phyloP scores from a whole-genome alignment of 805 yeast genomes.

The Suhomyces pyralidae region DNA sequence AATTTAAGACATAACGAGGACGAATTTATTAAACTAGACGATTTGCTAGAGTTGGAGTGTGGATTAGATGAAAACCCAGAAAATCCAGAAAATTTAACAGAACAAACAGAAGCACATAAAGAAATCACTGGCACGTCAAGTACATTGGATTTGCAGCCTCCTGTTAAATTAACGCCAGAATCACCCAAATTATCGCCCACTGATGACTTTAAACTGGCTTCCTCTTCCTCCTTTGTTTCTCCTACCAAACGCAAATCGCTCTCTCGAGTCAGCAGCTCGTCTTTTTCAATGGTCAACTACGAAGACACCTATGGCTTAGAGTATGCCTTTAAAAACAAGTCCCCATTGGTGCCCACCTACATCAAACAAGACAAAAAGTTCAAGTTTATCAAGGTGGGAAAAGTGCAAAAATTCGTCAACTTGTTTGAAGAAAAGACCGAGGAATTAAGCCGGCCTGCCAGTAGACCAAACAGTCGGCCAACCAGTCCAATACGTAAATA shows the following conservation, averaged over 20 bases:
- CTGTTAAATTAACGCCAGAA: neutral
- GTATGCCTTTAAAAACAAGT: conserved; percentile 28
- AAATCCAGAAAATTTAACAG: neutral
- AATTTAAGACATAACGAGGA: conserved; percentile 31
- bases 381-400: conserved; percentile 44
- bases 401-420: conserved; percentile 44
- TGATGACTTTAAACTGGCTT: neutral
- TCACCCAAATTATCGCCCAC: neutral
- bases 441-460: neutral
- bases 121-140: neutral
- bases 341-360: conserved; percentile 31
- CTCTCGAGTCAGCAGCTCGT: conserved; percentile 16
- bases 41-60: conserved; percentile 9
- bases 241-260: conserved; percentile 13
- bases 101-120: neutral
- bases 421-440: conserved; percentile 37
- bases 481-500: conserved; percentile 2
- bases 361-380: conserved; percentile 42
- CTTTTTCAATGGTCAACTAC: conserved; percentile 23
- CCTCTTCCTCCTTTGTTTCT: conserved; percentile 13
- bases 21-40: conserved; percentile 8
- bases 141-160: neutral
- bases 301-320: conserved; percentile 29
- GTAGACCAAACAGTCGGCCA: conserved; percentile 1
- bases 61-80: neutral